Conservation (phyloP, 495 filamentous ascomycete species). For the Emericellopsis terricola region DNA sequence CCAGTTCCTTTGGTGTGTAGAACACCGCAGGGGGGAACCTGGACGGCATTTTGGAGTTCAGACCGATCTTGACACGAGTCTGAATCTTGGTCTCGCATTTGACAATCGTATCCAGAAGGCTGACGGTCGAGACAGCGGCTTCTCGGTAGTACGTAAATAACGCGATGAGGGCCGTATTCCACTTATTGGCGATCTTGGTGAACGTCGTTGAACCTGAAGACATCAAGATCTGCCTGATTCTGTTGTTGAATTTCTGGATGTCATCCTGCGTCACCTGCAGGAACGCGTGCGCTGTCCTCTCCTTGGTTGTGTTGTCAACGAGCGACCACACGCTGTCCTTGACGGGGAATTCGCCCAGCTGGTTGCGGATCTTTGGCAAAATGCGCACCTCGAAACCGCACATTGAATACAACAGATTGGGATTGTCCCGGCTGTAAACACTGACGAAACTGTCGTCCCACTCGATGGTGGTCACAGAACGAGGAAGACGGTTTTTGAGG, state of each 20-base stretch:
- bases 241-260: slow-evolving; percentile 97
- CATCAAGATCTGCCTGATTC: slow-evolving; percentile 98
- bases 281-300: slow-evolving; percentile 95
- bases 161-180: slow-evolving; percentile 98
- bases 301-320: slow-evolving; percentile 89
- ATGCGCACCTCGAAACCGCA: slow-evolving; percentile 96
- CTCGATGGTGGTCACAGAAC: slow-evolving; percentile 91
- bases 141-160: slow-evolving; percentile 99
- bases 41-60: slow-evolving; percentile 99
- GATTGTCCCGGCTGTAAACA: slow-evolving; percentile 96
- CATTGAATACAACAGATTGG: slow-evolving; percentile 96
- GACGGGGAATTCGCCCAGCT: slow-evolving; percentile 89
- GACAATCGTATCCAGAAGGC: slow-evolving; percentile 91
- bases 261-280: slow-evolving; percentile 97
- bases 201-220: slow-evolving; percentile 97
- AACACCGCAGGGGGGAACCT: slow-evolving; percentile 98
- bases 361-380: slow-evolving; percentile 85
- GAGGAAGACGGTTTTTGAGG: slow-evolving; percentile 86
- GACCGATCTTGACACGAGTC: slow-evolving; percentile 94
- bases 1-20: slow-evolving; percentile 97
- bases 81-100: slow-evolving; percentile 99
- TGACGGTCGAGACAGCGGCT: slow-evolving; percentile 92
- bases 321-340: slow-evolving; percentile 98
- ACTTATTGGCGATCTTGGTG: slow-evolving; percentile 99
- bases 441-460: slow-evolving; percentile 99